Conservation (phyloP, 139 green algal species). For the Spirogloea muscicola region DNA sequence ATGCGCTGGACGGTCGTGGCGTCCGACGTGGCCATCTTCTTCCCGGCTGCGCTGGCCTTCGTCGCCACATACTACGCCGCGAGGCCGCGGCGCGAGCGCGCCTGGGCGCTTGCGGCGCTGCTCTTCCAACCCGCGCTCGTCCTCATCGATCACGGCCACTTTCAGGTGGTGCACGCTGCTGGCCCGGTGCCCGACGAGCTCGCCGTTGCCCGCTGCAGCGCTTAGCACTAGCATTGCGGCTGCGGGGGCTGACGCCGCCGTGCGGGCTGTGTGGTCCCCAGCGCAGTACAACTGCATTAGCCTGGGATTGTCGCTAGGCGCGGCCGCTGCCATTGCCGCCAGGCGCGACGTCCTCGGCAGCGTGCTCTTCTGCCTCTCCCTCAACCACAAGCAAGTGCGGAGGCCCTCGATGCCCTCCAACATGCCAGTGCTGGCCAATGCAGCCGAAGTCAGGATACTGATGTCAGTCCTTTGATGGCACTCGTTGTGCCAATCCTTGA, state of each 20-base stretch:
- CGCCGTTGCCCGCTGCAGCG: no score
- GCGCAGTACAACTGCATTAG: constrained; percentile 85
- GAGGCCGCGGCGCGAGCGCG: not conserved
- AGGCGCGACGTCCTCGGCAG: constrained; percentile 54
- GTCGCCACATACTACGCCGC: constrained; percentile 33
- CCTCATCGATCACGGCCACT: constrained; percentile 97
- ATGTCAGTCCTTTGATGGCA: no score
- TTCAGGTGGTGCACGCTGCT: constrained; percentile 81
- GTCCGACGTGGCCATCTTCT: constrained; percentile 74
- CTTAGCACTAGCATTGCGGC: not conserved
- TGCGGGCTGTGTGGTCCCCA: not conserved
- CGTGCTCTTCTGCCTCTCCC: constrained; percentile 70
- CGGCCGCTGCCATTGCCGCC: constrained; percentile 31
- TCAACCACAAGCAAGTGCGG: constrained; percentile 85
- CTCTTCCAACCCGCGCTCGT: constrained; percentile 79
- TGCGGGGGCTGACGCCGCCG: not conserved
- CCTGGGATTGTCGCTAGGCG: constrained; percentile 65
- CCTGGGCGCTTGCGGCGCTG: constrained; percentile 47
- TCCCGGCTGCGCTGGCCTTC: constrained; percentile 66
- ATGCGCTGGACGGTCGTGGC: constrained; percentile 82
- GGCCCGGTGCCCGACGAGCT: no score
- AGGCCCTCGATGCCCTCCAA: not conserved
- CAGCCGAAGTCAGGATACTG: no score
- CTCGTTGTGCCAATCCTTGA: no score
- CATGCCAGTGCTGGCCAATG: no score